Conservation (phyloP, 257 asterid genomes). For the Petrea volubilis region DNA sequence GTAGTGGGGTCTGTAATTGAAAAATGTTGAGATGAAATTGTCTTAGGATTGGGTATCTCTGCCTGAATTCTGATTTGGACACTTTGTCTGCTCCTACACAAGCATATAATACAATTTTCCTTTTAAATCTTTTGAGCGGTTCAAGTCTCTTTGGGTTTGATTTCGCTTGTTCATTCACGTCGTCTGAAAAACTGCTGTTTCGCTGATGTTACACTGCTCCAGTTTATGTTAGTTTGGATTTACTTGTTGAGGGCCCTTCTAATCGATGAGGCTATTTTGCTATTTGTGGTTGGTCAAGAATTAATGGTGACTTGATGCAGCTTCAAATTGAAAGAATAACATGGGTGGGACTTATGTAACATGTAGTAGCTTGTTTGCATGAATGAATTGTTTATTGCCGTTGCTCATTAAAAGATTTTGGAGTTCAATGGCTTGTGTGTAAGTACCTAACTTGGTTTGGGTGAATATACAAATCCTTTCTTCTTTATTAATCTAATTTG, state of each 20-base stretch:
- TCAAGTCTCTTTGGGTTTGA: not conserved
- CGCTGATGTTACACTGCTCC: not conserved
- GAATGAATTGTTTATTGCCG: not conserved
- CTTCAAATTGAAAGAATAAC: not conserved
- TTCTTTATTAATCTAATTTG: not conserved
- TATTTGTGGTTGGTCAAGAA: not conserved
- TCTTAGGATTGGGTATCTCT: not conserved
- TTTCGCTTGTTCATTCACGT: not conserved
- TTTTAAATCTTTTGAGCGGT: not conserved
- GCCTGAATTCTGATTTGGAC: not conserved
- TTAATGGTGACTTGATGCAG: not conserved
- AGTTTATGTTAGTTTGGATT: not conserved
- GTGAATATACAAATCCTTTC: too few relatives aligned
- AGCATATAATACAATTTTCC: not conserved
- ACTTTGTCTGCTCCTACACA: not conserved
- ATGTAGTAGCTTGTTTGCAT: not conserved
- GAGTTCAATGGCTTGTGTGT: not conserved
- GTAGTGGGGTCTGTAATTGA: not conserved
- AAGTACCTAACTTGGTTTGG: not conserved
- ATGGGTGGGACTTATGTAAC: not conserved
- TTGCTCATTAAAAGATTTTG: not conserved
- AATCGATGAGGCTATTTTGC: not conserved
- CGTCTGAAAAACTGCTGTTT: not conserved
- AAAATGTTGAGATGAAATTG: not conserved
- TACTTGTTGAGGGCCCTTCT: not conserved